Percentiles rank a stretch among this genome's conserved stretches.
These are phyloP conservation scores for Fagopyrum esculentum DNA, from an alignment of 148 eudicot genomes.

Conservation along the genomic window DNA sequence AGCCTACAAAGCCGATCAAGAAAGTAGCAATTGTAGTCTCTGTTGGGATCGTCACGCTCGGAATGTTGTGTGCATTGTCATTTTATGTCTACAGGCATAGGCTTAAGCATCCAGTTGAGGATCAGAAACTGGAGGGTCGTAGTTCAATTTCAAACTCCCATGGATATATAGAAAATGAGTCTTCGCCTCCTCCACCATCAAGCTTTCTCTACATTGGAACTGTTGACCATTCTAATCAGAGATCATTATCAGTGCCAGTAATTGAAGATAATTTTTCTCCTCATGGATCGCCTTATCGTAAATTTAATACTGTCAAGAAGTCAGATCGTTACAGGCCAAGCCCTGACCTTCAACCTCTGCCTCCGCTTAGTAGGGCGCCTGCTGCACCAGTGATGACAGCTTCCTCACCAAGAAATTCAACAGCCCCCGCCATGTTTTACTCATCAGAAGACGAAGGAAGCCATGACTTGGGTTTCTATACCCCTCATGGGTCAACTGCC, in stretches of 20 bases:
- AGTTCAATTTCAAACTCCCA: not conserved
- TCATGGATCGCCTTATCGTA: no score
- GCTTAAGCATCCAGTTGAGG: conserved; percentile 30
- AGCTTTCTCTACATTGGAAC: conserved; percentile 74
- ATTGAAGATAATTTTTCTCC: no score
- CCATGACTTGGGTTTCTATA: no score
- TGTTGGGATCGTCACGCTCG: conserved; percentile 67
- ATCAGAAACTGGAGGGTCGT: conserved; percentile 50
- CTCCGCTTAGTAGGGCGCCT: conserved; percentile 9
- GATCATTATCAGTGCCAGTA: conserved; percentile 13
- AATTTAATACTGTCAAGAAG: conserved; percentile 3
- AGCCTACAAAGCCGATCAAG: conserved; percentile 49
- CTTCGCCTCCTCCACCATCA: conserved; percentile 28
- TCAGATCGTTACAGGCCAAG: conserved; percentile 12
- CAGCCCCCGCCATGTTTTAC: conserved; percentile 47
- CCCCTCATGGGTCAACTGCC: no score
- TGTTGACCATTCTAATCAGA: conserved; percentile 53
- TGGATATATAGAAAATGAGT: not conserved
- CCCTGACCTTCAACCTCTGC: conserved; percentile 14
- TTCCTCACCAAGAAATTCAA: conserved; percentile 25
- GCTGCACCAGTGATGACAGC: not conserved
- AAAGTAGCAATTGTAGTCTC: conserved; percentile 71
- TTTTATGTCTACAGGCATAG: conserved; percentile 66
- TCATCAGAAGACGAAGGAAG: conserved; percentile 48
- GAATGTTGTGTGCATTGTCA: conserved; percentile 69